Evolutionary conservation across 2,329 filamentous ascomycete species (phyloP).

Genomic region (Xylariaceae sp.): DNA sequence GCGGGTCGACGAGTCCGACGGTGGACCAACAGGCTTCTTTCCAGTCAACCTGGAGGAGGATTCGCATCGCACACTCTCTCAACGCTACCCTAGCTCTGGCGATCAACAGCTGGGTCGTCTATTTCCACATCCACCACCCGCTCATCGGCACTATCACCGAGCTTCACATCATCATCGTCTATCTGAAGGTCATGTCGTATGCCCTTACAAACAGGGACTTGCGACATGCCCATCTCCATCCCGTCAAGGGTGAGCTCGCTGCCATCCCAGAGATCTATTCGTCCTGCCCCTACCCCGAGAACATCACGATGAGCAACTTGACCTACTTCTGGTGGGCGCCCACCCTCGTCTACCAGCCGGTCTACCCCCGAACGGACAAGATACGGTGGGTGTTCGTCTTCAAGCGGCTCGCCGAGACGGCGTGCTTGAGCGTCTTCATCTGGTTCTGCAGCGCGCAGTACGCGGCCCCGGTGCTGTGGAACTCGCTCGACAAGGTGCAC

Average conservation of each 20-base stretch:
- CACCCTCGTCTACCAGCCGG: conserved; percentile 92
- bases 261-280: conserved; percentile 76
- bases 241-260: conserved; percentile 58
- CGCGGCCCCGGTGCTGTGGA: conserved; percentile 80
- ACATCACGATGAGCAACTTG: conserved; percentile 83
- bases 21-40: conserved; percentile 62
- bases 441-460: conserved; percentile 96
- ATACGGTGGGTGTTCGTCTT: conserved; percentile 85
- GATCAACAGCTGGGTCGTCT: conserved; percentile 79
- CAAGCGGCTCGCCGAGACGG: conserved; percentile 74
- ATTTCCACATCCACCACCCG: conserved; percentile 86
- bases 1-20: conserved; percentile 48
- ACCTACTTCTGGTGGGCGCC: conserved; percentile 98
- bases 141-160: conserved; percentile 88
- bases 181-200: conserved; percentile 93
- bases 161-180: conserved; percentile 88
- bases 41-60: conserved; percentile 69
- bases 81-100: conserved; percentile 79
- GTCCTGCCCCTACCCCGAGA: conserved; percentile 79
- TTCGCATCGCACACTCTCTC: conserved; percentile 73
- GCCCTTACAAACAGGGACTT: conserved; percentile 95
- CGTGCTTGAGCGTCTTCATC: conserved; percentile 78
- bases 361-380: conserved; percentile 77
- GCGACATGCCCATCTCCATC: conserved; percentile 82
- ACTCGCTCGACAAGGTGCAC: conserved; percentile 83